Percentiles rank a stretch among this genome's conserved stretches.
phyloP scores from a whole-genome alignment of 257 asterid species.

The Mentha longifolia region DNA sequence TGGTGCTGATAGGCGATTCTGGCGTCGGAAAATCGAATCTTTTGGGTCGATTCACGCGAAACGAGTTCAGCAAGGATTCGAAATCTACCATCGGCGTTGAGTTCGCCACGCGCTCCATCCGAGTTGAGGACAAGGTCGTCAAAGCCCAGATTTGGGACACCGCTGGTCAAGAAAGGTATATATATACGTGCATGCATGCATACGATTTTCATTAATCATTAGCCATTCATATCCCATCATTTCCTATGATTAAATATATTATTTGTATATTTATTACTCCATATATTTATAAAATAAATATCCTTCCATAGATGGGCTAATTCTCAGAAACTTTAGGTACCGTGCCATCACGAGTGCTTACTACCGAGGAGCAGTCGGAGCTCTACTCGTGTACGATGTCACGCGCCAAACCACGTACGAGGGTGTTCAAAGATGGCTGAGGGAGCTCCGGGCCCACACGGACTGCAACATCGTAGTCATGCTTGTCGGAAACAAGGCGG shows the following conservation, averaged over 20 bases:
- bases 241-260: too few species aligned
- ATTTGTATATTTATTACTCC: too few species aligned
- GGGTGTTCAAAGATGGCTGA: slow-evolving; percentile 75
- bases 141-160: slow-evolving; percentile 95
- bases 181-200: too few species aligned
- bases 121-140: slow-evolving; percentile 72
- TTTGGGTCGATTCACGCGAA: slow-evolving; percentile 67
- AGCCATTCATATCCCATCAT: too few species aligned
- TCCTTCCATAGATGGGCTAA: too few species aligned
- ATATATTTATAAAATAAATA: too few species aligned
- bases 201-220: too few species aligned
- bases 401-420: slow-evolving; percentile 75
- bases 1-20: slow-evolving; percentile 80
- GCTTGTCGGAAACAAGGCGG: slow-evolving; percentile 89
- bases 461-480: slow-evolving; percentile 71
- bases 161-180: slow-evolving; percentile 83
- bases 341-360: slow-evolving; percentile 91
- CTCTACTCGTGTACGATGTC: slow-evolving; percentile 74
- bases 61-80: slow-evolving; percentile 76
- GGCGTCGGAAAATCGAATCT: slow-evolving; percentile 91
- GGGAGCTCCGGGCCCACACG: slow-evolving; percentile 81
- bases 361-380: slow-evolving; percentile 86
- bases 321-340: slow-evolving; percentile 50
- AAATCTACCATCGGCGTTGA: slow-evolving; percentile 87
- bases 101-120: slow-evolving; percentile 75